Evolutionary conservation across 768 basidiomycete genomes (phyloP).

Genomic region (Astraeus odoratus): DNA sequence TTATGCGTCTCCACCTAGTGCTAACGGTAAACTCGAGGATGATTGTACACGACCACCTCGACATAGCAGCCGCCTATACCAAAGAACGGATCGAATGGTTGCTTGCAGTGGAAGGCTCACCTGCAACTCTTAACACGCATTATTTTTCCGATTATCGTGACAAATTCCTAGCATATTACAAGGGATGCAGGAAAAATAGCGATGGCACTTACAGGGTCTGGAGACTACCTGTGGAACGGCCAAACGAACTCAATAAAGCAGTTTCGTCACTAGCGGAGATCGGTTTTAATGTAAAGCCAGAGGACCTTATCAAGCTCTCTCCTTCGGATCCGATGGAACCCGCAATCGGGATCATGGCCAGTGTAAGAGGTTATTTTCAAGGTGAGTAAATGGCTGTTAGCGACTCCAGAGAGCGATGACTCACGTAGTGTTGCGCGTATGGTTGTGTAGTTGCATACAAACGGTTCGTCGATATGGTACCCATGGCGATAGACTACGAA

Average conservation of each 20-base stretch:
- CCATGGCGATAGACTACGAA: conserved; percentile 27
- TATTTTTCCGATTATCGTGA: conserved; percentile 43
- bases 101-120: conserved; percentile 40
- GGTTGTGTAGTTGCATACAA: conserved; percentile 35
- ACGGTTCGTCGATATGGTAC: conserved; percentile 31
- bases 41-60: conserved; percentile 45
- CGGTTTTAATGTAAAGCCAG: conserved; percentile 26
- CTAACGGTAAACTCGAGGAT: conserved; percentile 27
- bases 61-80: conserved; percentile 33
- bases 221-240: too few species aligned
- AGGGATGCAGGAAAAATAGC: conserved; percentile 17
- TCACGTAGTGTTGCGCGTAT: too few species aligned
- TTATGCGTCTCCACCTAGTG: background rate
- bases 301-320: conserved; percentile 40
- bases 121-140: conserved; percentile 47
- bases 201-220: background rate
- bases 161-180: conserved; percentile 48
- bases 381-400: conserved; percentile 28
- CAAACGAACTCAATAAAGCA: conserved; percentile 4
- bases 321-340: conserved; percentile 43
- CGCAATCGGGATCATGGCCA: conserved; percentile 55
- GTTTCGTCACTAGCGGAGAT: background rate
- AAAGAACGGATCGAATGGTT: conserved; percentile 43
- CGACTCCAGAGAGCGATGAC: too few species aligned
- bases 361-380: conserved; percentile 62